Conservation (phyloP, 192 early-diverging fungal genomes). For the Anaeromyces robustus region DNA sequence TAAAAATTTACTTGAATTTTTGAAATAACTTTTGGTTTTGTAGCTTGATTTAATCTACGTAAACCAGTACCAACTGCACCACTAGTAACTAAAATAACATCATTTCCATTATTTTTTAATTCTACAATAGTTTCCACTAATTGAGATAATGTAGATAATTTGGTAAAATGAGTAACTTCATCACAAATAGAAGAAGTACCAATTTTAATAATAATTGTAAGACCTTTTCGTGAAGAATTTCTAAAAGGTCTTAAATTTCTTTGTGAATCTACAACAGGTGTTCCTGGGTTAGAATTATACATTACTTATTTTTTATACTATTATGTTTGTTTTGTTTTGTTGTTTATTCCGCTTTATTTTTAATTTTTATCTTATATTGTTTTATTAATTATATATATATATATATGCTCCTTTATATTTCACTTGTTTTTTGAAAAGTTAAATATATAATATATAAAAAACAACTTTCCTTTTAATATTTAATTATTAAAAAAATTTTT, state of each 20-base stretch:
- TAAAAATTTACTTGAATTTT: constrained; percentile 56
- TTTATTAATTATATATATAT: no score
- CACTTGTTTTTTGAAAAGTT: no score
- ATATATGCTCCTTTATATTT: no score
- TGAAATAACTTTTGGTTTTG: constrained; percentile 70
- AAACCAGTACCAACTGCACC: constrained; percentile 90
- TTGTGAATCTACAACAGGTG: not conserved
- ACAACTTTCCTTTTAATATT: no score
- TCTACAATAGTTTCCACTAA: constrained; percentile 87
- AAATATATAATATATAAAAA: no score
- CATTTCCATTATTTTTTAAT: constrained; percentile 62
- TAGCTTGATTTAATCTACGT: constrained; percentile 53
- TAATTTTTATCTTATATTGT: no score
- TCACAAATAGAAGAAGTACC: constrained; percentile 95
- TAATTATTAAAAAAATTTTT: no score
- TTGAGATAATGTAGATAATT: constrained; percentile 71
- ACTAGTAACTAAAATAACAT: constrained; percentile 78
- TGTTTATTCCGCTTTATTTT: no score
- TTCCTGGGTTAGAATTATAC: not conserved
- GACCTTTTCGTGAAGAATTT: not conserved
- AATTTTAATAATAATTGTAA: constrained; percentile 77
- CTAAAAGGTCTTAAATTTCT: not conserved
- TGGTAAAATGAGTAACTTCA: constrained; percentile 72
- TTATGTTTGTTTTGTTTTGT: not conserved
- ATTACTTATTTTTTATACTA: not conserved